Conservation (phyloP, 2,329 filamentous ascomycete species). For the Sporothrix brunneoviolacea region DNA sequence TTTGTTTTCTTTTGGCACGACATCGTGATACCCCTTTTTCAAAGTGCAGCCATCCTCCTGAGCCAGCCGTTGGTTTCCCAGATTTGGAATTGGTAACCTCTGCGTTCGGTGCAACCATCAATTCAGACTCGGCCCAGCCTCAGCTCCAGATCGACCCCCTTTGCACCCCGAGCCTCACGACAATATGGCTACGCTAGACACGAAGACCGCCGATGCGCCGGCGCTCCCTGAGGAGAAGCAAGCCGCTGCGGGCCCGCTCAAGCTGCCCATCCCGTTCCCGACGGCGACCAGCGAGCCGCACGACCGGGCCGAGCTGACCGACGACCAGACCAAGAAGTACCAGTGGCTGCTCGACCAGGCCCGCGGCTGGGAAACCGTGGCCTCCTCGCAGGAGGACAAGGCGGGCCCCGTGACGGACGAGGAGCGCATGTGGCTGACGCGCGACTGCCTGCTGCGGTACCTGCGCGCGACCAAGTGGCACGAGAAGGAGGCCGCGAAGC, state of each 20-base stretch:
- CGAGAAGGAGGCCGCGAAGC: constrained; percentile 64
- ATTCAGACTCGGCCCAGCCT: too few relatives aligned
- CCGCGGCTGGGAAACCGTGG: constrained; percentile 63
- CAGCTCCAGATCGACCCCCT: too few relatives aligned
- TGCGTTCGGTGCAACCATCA: too few relatives aligned
- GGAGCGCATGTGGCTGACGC: constrained; percentile 85
- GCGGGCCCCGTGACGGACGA: constrained; percentile 63
- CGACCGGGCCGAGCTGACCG: constrained; percentile 54
- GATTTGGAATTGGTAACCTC: too few relatives aligned
- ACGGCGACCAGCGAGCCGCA: constrained; percentile 51
- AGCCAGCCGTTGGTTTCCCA: too few relatives aligned
- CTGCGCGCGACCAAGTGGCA: constrained; percentile 91
- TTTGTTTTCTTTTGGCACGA: too few relatives aligned
- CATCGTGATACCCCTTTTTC: too few relatives aligned
- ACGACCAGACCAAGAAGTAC: constrained; percentile 79
- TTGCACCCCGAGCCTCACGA: not conserved
- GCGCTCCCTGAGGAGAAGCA: constrained; percentile 18
- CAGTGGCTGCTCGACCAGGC: constrained; percentile 64
- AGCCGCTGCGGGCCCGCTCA: constrained; percentile 18
- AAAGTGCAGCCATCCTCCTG: too few relatives aligned
- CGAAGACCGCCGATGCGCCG: not conserved
- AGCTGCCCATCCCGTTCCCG: constrained; percentile 49
- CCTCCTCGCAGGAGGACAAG: constrained; percentile 46
- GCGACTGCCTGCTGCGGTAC: constrained; percentile 87
- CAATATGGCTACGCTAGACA: constrained; percentile 6